Evolutionary conservation across 495 filamentous ascomycete species (phyloP).

Genomic region (Astrocystis sublimbata): DNA sequence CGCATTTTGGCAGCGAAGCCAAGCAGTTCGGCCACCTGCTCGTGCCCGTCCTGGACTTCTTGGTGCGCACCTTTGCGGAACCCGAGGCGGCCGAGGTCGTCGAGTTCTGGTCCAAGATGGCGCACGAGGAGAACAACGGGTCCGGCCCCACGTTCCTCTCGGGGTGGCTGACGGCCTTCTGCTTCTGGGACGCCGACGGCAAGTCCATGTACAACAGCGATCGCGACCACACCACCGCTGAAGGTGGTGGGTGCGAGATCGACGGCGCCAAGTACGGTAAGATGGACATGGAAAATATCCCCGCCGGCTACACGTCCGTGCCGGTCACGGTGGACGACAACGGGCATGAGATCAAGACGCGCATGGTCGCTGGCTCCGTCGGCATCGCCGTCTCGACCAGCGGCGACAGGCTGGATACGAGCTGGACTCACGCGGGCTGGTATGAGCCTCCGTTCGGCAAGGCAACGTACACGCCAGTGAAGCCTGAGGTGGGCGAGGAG

Average conservation of each 20-base stretch:
- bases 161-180: neutral
- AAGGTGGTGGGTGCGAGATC: too few species aligned
- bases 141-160: neutral
- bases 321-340: neutral
- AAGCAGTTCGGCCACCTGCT: constrained; percentile 29
- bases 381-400: neutral
- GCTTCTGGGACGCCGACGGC: neutral
- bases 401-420: neutral
- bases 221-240: too few species aligned
- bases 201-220: too few species aligned
- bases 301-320: neutral
- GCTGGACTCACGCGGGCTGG: too few species aligned
- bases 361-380: neutral
- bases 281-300: neutral
- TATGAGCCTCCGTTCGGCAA: too few species aligned
- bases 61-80: constrained; percentile 36
- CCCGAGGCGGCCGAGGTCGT: constrained; percentile 35
- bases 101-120: constrained; percentile 48
- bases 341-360: neutral
- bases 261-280: neutral
- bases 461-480: too few species aligned
- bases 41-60: constrained; percentile 36
- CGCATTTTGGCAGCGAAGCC: constrained; percentile 40
- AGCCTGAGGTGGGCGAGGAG: too few species aligned
- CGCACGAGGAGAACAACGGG: constrained; percentile 7